A percentile compares a stretch with the other conserved stretches of the same genome.
phyloP scores from a whole-genome alignment of 352 stramenopile species.

The Phytophthora niederhauseri region DNA sequence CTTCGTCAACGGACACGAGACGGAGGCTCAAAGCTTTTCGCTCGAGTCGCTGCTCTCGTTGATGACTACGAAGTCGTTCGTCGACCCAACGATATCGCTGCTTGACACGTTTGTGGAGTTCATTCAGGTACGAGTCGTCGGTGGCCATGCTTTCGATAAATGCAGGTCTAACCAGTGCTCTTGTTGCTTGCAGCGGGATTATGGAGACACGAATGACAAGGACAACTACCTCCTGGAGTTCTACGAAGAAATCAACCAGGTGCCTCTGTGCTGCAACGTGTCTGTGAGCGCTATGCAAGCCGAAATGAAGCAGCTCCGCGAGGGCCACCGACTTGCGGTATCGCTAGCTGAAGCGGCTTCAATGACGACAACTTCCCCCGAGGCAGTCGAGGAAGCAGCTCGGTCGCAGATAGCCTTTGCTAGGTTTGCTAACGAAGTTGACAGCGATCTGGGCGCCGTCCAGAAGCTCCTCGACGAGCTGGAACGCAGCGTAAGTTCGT shows the following conservation, averaged over 20 bases:
- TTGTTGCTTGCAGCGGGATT: conserved; percentile 11
- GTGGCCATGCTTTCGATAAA: no score
- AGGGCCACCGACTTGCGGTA: conserved; percentile 27
- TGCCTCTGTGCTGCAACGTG: conserved; percentile 32
- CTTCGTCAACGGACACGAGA: conserved; percentile 22
- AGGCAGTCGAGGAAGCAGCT: conserved; percentile 13
- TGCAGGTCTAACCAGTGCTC: background rate
- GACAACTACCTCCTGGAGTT: conserved; percentile 27
- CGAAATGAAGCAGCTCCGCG: conserved; percentile 29
- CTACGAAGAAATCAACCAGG: conserved; percentile 31
- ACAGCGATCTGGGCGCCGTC: conserved; percentile 21
- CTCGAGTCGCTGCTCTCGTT: conserved; percentile 31
- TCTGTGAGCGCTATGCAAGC: conserved; percentile 20
- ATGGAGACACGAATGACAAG: conserved; percentile 10
- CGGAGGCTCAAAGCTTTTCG: conserved; percentile 26
- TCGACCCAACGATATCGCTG: conserved; percentile 20
- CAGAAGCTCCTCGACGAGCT: conserved; percentile 26
- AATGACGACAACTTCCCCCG: conserved; percentile 18
- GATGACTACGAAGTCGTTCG: conserved; percentile 31
- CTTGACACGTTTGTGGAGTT: conserved; percentile 19
- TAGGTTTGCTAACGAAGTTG: conserved; percentile 32
- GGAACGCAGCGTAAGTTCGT: conserved; percentile 31
- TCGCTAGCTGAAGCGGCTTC: conserved; percentile 22
- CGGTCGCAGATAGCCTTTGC: conserved; percentile 24
- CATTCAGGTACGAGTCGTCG: conserved; percentile 23